phyloP scores from a whole-genome alignment of 2,329 filamentous ascomycete species.

The Ceratocystis cubensis region DNA sequence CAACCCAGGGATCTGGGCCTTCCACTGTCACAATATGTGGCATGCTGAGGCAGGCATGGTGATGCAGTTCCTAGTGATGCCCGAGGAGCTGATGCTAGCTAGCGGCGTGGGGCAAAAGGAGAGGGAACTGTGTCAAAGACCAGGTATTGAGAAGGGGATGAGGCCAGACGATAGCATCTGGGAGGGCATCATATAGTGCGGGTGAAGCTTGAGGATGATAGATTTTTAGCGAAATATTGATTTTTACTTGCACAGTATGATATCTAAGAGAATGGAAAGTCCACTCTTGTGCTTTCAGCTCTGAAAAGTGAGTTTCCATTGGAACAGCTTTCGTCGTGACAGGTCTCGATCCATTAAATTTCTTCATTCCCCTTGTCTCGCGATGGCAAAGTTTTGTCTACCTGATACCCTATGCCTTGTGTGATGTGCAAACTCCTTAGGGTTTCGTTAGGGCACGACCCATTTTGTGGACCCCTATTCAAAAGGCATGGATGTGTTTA shows the following conservation, averaged over 20 bases:
- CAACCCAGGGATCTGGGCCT: slow-evolving; percentile 45
- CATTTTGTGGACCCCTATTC: no score
- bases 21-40: slow-evolving; percentile 49
- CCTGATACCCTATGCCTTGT: no score
- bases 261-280: no score
- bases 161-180: slow-evolving; percentile 30
- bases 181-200: slow-evolving; percentile 26
- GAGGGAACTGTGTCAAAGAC: slow-evolving; percentile 25
- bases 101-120: slow-evolving; percentile 21
- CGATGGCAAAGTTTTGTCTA: no score
- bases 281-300: no score
- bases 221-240: not conserved
- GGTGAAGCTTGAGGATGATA: not conserved
- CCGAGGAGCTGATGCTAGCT: not conserved
- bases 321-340: no score
- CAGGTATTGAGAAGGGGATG: slow-evolving; percentile 27
- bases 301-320: no score
- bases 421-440: no score
- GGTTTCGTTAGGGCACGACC: accelerated
- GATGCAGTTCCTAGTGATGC: slow-evolving; percentile 41
- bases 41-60: slow-evolving; percentile 45
- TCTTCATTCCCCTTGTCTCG: no score
- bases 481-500: no score
- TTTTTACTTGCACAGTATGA: not conserved
- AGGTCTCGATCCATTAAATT: no score